phyloP scores from a whole-genome alignment of 2,329 filamentous ascomycete species.

The Annulohypoxylon truncatum region DNA sequence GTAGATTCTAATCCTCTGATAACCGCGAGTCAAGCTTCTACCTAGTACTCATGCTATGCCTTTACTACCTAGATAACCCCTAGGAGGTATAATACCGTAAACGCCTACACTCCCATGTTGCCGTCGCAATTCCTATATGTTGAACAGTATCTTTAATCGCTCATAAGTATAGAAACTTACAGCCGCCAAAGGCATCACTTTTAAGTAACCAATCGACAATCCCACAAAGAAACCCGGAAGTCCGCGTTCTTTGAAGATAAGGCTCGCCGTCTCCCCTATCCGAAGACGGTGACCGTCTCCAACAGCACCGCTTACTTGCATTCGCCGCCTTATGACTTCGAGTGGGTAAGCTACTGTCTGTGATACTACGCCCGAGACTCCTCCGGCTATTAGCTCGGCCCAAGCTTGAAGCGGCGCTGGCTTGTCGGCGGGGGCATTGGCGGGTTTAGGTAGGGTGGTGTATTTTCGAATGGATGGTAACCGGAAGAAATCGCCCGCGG shows the following conservation, averaged over 20 bases:
- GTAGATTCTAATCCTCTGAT: constrained; percentile 13
- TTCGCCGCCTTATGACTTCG: constrained; percentile 89
- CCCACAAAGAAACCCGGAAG: constrained; percentile 90
- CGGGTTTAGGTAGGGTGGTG: constrained; percentile 77
- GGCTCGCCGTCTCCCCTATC: constrained; percentile 80
- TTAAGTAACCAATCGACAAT: constrained; percentile 92
- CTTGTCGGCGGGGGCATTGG: constrained; percentile 66
- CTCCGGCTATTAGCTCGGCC: constrained; percentile 87
- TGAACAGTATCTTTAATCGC: constrained; percentile 70
- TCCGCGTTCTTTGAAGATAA: constrained; percentile 82
- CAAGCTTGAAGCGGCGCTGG: constrained; percentile 81
- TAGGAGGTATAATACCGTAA: constrained; percentile 34
- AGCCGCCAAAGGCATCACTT: constrained; percentile 90
- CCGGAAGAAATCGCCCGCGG: constrained; percentile 84
- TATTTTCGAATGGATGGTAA: constrained; percentile 73
- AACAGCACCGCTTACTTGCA: constrained; percentile 96
- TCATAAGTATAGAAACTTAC: constrained; percentile 75
- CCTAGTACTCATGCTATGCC: constrained; percentile 38
- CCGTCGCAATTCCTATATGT: constrained; percentile 62
- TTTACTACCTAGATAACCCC: background rate
- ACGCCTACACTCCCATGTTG: constrained; percentile 41
- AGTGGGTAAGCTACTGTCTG: constrained; percentile 95
- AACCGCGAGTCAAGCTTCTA: constrained; percentile 7
- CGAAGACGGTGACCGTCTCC: constrained; percentile 85
- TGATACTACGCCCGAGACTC: constrained; percentile 86